These are phyloP conservation scores for Phialophora chinensis DNA, from an alignment of 2,329 filamentous ascomycete species.

Conservation along the genomic window DNA sequence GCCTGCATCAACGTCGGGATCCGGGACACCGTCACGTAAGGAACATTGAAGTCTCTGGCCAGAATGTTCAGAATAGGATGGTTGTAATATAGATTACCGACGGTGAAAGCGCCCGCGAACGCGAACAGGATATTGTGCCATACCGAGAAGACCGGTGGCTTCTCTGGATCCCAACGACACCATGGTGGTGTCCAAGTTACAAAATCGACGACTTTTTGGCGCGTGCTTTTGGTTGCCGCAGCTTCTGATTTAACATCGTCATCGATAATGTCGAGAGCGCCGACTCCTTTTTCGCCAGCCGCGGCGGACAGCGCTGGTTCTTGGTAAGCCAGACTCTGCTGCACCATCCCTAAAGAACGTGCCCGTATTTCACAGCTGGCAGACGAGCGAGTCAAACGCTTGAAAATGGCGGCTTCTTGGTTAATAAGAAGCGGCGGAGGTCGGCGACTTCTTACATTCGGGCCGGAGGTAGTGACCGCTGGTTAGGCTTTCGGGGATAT, in stretches of 20 bases:
- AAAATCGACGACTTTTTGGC: slow-evolving; percentile 21
- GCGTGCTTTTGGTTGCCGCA: background rate
- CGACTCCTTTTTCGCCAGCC: slow-evolving; percentile 8
- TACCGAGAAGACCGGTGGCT: slow-evolving; percentile 72
- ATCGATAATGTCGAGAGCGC: slow-evolving; percentile 16
- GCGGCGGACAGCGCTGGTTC: slow-evolving; percentile 17
- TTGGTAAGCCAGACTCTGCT: slow-evolving; percentile 15
- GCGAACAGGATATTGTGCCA: slow-evolving; percentile 63
- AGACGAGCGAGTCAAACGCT: slow-evolving; percentile 2
- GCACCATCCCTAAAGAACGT: slow-evolving; percentile 25
- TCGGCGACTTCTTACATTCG: slow-evolving; percentile 1
- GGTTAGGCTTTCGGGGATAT: slow-evolving; percentile 13
- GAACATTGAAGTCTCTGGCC: slow-evolving; percentile 72
- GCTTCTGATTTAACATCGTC: slow-evolving; percentile 21
- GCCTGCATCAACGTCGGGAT: slow-evolving; percentile 80
- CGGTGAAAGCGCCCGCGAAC: slow-evolving; percentile 65
- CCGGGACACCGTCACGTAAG: slow-evolving; percentile 68
- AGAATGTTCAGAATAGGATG: slow-evolving; percentile 80
- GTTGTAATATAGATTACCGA: slow-evolving; percentile 72
- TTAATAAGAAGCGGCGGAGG: slow-evolving; percentile 5
- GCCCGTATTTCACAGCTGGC: background rate
- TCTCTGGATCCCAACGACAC: slow-evolving; percentile 70
- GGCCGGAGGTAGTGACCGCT: background rate
- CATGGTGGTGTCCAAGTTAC: slow-evolving; percentile 64
- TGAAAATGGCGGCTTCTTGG: background rate